Percentiles rank a stretch among this genome's conserved stretches.
phyloP scores from a whole-genome alignment of 208 protist species.

The Leishmania tarentolae region DNA sequence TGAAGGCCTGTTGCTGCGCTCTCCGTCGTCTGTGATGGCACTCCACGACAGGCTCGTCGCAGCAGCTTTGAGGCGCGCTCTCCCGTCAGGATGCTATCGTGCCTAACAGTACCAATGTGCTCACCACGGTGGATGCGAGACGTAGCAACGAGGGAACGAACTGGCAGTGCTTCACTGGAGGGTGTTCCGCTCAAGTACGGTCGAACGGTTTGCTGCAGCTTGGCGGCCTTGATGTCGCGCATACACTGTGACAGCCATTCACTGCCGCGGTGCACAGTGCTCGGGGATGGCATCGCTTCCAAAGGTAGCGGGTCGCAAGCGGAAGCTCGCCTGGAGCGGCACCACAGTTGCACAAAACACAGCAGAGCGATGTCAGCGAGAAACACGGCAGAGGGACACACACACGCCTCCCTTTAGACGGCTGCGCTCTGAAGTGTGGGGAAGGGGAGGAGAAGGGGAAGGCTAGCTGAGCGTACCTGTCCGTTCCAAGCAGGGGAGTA shows the following conservation, averaged over 20 bases:
- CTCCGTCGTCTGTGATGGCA: neutral
- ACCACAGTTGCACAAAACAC: neutral
- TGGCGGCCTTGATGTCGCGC: constrained; percentile 26
- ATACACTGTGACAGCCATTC: constrained; percentile 33
- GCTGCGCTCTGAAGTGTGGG: neutral
- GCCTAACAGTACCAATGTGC: constrained; percentile 47
- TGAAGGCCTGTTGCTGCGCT: constrained; percentile 1
- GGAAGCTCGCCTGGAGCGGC: neutral
- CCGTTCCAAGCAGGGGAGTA: neutral
- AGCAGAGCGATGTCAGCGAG: neutral
- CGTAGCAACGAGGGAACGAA: constrained; percentile 65
- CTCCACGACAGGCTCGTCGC: constrained; percentile 21
- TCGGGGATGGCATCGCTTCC: constrained; percentile 6
- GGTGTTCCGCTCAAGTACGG: constrained; percentile 7
- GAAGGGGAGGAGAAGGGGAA: neutral
- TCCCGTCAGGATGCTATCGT: constrained; percentile 56
- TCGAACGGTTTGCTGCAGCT: constrained; percentile 27
- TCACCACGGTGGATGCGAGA: constrained; percentile 62
- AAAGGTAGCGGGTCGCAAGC: neutral
- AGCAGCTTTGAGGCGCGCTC: constrained; percentile 41
- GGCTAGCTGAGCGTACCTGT: neutral
- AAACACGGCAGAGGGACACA: neutral
- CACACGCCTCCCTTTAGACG: neutral
- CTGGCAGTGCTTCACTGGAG: constrained; percentile 18
- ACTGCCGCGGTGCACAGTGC: constrained; percentile 12